A percentile compares a stretch with the other conserved stretches of the same genome.
Conservation (phyloP, 176 grass and related monocot species). For the Zoysia japonica region DNA sequence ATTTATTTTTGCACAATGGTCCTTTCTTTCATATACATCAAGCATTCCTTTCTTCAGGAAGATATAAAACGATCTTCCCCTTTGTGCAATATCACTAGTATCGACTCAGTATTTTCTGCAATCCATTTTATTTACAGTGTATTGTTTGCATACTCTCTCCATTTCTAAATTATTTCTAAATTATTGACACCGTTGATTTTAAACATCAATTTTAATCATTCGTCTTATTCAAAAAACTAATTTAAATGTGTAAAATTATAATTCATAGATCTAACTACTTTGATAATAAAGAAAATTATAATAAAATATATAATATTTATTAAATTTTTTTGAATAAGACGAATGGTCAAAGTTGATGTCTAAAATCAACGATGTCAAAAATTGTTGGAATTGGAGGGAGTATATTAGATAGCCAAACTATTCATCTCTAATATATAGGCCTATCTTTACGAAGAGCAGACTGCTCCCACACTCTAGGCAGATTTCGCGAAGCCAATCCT, state of each 20-base stretch:
- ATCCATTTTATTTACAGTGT: constrained; percentile 8
- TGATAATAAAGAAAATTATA: too few species aligned
- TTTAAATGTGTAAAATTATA: too few species aligned
- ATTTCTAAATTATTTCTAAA: too few species aligned
- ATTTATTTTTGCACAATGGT: not conserved
- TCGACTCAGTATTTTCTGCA: constrained; percentile 3
- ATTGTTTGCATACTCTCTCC: not conserved
- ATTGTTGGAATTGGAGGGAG: too few species aligned
- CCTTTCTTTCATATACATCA: not conserved
- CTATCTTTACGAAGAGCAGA: not conserved
- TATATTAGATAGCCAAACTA: not conserved
- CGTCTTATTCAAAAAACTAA: too few species aligned
- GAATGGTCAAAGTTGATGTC: too few species aligned
- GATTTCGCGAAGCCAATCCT: constrained; percentile 80
- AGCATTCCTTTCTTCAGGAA: not conserved
- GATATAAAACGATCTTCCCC: constrained; percentile 5
- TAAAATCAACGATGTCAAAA: too few species aligned
- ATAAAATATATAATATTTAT: too few species aligned
- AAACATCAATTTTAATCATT: too few species aligned
- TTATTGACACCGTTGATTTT: too few species aligned
- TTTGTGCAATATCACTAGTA: not conserved
- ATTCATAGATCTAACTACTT: too few species aligned
- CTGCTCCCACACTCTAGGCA: not conserved
- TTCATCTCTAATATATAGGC: not conserved
- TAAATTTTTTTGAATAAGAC: too few species aligned